phyloP scores from a whole-genome alignment of 2,329 filamentous ascomycete species.

The Aspergillaceae sp. region DNA sequence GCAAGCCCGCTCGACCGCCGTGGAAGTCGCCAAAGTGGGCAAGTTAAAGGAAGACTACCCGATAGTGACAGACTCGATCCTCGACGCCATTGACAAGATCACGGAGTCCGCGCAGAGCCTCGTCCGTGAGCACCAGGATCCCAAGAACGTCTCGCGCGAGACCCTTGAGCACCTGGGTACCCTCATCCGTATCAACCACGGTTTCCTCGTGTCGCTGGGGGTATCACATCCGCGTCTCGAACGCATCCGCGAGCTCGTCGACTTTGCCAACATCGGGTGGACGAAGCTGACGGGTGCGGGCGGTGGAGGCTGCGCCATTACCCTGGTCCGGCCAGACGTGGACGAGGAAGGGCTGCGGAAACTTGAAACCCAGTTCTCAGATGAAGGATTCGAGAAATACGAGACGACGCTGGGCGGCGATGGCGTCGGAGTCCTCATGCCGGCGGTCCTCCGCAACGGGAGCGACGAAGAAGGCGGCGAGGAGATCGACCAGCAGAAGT shows the following conservation, averaged over 20 bases:
- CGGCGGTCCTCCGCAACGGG: constrained; percentile 79
- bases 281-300: constrained; percentile 95
- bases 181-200: constrained; percentile 89
- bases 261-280: constrained; percentile 85
- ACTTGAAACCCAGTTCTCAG: constrained; percentile 57
- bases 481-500: constrained; percentile 85
- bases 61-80: constrained; percentile 66
- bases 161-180: constrained; percentile 70
- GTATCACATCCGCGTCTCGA: constrained; percentile 93
- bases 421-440: constrained; percentile 89
- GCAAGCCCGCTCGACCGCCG: constrained; percentile 74
- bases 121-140: constrained; percentile 49
- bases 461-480: constrained; percentile 74
- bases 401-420: constrained; percentile 86
- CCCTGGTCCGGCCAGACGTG: constrained; percentile 64
- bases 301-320: constrained; percentile 92
- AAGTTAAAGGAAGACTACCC: constrained; percentile 64
- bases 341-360: constrained; percentile 48
- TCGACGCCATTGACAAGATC: constrained; percentile 69
- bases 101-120: constrained; percentile 50
- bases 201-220: constrained; percentile 78
- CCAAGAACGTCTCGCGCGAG: constrained; percentile 56
- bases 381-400: constrained; percentile 74
- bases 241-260: constrained; percentile 80
- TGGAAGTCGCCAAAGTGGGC: constrained; percentile 79